Evolutionary conservation across 169 alveolate genomes (phyloP), one percentile per base, ranked within the genome.

Genomic region (Plasmodium coatneyi): DNA sequence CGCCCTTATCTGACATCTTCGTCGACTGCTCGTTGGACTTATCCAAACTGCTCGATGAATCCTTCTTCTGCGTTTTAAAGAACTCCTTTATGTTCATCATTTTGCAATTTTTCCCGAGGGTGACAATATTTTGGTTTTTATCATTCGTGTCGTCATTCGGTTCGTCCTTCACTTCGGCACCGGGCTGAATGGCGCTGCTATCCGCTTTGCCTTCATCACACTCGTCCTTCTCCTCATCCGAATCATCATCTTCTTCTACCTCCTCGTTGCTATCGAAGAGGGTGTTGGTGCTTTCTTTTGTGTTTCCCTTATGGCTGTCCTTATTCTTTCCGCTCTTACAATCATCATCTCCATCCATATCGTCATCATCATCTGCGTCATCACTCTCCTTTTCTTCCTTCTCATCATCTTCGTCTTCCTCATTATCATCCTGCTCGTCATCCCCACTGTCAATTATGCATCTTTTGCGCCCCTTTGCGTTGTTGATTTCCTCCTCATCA

Each of bases 51-150:
- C 25, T 16, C 32, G 81, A 19, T 30, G 76, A 34, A 32, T 81
- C 92, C 32, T 80, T 82, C 78, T 82, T 76, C 39, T 79, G 72
- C 10, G 79, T 82, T 46, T 80, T 70, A 80, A 90, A 81, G 87
- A 90, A 81, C 56, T 89, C 90, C 56, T 79, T 89, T n/a, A 89
- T 89, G 56, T 89, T 89, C 71, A 76, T 83, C 56, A 92, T 92
- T 78, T 83, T 83, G 36, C 89, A 80, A 19, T 82, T 83, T 4
- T 76, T 81, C 36, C 78, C 72, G 19, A 76, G 30, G 32, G 39
- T 32, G 4, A 71, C 46, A 10, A 92, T 78, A 22, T 92, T 54
- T 9, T 84, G 16, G 30, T 32, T 32, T 32, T 52, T 71, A 82
- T 72, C 79, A 52, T 28, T 80, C 46, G 36, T 22, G 19, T 41